Conservation (phyloP, 768 basidiomycete species). For the Termitomyces sp. region DNA sequence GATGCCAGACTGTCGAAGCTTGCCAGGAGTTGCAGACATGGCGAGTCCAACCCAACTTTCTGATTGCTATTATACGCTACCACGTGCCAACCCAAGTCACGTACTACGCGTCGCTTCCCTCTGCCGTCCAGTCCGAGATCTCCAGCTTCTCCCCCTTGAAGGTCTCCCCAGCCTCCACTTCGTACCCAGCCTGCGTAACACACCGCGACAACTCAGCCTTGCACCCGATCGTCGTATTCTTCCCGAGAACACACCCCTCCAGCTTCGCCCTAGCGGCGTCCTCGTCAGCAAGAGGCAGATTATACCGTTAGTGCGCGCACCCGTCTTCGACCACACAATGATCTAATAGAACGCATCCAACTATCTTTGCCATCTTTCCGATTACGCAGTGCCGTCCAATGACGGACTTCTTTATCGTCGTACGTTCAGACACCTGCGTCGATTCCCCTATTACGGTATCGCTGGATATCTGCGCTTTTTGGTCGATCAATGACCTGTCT, state of each 20-base stretch:
- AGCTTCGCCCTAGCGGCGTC: constrained; percentile 54
- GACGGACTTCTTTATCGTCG: constrained; percentile 73
- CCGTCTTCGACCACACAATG: constrained; percentile 87
- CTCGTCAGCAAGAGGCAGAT: background rate
- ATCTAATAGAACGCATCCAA: constrained; percentile 79
- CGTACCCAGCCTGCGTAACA: constrained; percentile 75
- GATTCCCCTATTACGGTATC: constrained; percentile 83
- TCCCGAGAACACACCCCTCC: constrained; percentile 72
- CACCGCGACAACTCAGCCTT: constrained; percentile 67
- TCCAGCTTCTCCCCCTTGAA: constrained; percentile 18
- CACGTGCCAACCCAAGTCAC: constrained; percentile 11
- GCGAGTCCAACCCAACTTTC: constrained; percentile 4
- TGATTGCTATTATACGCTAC: constrained; percentile 1
- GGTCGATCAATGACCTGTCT: constrained; percentile 65
- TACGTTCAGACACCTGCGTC: constrained; percentile 75
- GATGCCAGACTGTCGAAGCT: constrained; percentile 36
- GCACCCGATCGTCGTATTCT: constrained; percentile 63
- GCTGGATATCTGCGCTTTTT: constrained; percentile 75
- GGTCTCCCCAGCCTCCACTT: constrained; percentile 45
- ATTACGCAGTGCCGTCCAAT: constrained; percentile 82
- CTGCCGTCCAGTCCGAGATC: constrained; percentile 17
- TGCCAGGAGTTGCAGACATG: constrained; percentile 29
- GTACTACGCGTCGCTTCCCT: constrained; percentile 6
- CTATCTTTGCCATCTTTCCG: constrained; percentile 79
- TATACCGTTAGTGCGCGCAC: constrained; percentile 34